Conservation (phyloP, 2,329 filamentous ascomycete genomes). For the Fusarium armeniacum region DNA sequence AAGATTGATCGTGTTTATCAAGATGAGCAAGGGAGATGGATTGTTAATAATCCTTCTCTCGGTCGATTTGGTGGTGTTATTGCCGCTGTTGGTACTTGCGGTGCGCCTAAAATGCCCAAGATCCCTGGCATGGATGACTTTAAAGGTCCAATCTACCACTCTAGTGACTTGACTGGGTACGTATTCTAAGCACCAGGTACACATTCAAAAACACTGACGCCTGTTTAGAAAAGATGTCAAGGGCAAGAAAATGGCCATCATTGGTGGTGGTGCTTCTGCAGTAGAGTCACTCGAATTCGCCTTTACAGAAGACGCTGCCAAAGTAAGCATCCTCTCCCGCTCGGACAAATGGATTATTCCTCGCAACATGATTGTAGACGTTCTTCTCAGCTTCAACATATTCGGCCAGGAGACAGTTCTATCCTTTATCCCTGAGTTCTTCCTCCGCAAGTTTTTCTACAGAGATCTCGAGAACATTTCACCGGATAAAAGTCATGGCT, state of each 20-base stretch:
- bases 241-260: slow-evolving; percentile 80
- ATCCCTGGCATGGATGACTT: slow-evolving; percentile 80
- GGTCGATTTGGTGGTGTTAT: slow-evolving; percentile 85
- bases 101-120: slow-evolving; percentile 79
- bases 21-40: slow-evolving; percentile 77
- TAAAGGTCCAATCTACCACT: slow-evolving; percentile 80
- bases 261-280: slow-evolving; percentile 84
- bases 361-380: slow-evolving; percentile 80
- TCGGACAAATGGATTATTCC: slow-evolving; percentile 92
- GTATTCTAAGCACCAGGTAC: neutral
- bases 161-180: slow-evolving; percentile 76
- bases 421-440: slow-evolving; percentile 81
- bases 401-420: slow-evolving; percentile 82
- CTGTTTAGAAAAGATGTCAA: slow-evolving; percentile 71
- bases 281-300: slow-evolving; percentile 88
- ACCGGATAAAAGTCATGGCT: slow-evolving; percentile 71
- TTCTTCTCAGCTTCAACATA: slow-evolving; percentile 81
- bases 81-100: slow-evolving; percentile 83
- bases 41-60: slow-evolving; percentile 78
- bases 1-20: slow-evolving; percentile 78
- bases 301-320: slow-evolving; percentile 72
- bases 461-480: slow-evolving; percentile 82
- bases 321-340: slow-evolving; percentile 80
- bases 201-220: slow-evolving; percentile 39
- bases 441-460: slow-evolving; percentile 86